Conservation (phyloP, 139 green algal genomes). For the Desmodesmus armatus region DNA sequence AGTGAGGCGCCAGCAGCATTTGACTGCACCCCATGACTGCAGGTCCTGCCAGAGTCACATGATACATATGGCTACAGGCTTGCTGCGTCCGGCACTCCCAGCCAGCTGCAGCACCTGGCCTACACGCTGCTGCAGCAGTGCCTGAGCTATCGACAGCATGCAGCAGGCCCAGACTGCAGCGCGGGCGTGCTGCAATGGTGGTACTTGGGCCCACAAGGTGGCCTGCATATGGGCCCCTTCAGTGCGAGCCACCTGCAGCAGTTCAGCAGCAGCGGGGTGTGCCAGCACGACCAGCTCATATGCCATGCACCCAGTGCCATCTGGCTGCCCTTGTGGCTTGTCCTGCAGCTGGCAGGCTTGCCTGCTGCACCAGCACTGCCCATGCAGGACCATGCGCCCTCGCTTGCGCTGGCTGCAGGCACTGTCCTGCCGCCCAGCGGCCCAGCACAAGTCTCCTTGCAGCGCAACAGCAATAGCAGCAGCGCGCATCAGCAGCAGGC, state of each 20-base stretch:
- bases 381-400: too few species aligned
- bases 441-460: background rate
- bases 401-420: background rate
- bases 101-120: constrained; percentile 22
- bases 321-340: constrained; percentile 36
- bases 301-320: background rate
- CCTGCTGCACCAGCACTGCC: background rate
- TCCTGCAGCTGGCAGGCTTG: constrained; percentile 14
- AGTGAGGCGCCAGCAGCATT: too few species aligned
- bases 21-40: too few species aligned
- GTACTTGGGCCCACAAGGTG: background rate
- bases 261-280: constrained; percentile 10
- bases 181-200: background rate
- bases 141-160: background rate
- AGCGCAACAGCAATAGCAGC: background rate
- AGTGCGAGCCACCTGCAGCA: background rate
- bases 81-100: background rate
- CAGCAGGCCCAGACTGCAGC: background rate
- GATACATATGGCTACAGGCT: too few species aligned
- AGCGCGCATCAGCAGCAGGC: background rate
- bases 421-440: background rate
- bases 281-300: background rate
- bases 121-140: constrained; percentile 13
- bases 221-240: constrained; percentile 7
- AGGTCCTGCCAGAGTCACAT: too few species aligned